Base-by-base conservation (phyloP, 495 filamentous ascomycete genomes). In the Penicillium robsamsonii region DNA sequence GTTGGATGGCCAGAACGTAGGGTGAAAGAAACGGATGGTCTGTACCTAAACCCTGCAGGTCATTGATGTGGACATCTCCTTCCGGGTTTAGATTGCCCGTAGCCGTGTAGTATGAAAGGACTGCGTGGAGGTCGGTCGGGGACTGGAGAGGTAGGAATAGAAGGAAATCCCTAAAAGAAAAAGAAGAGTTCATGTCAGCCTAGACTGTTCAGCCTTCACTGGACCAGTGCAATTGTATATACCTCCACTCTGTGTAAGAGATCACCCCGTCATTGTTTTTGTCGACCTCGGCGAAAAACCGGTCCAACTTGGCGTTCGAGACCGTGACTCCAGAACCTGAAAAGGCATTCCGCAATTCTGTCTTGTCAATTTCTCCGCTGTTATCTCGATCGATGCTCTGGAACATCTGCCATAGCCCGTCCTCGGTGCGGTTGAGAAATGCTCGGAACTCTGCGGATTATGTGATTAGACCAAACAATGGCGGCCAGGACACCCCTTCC, bases 241-340 rank as follows among this genome's bases (percentile, higher is more conserved):
- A 97, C 93, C 94, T 89, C 94, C 94, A 98, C 77, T 98, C 94
- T 53, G 89, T 83, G 72, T 94, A 98, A 42, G 80, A 88, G 58
- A 98, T 96, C 52, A 82, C 87, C 17, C 84, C 95, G 71, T 97
- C 93, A 53, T 86, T 81, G 70, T 98, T 93, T 66, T 81, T 82
- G 71, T 98, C 94, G 47, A 98, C 89, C 62, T 96, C 87, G 30
- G 78, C 75, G 64, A 98, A 96, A 73, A 98, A 96, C 47, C 83
- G 80, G 58, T 94, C 84, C 20, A 98, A 70, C 64, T 90, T 88
- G 52, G 87, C 79, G 54, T 74, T 84, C 10, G 92, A 87, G 1
- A 97, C 87, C 1, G 84, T 80, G 45, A 98, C 80, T 18, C 91
- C 94, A 31, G 91, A 87, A 27, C 76, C 81, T 46, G 83, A 70